Evolutionary conservation across 306 rosid genomes (phyloP), one percentile per base, ranked within the genome.

Genomic region (Malus domestica): DNA sequence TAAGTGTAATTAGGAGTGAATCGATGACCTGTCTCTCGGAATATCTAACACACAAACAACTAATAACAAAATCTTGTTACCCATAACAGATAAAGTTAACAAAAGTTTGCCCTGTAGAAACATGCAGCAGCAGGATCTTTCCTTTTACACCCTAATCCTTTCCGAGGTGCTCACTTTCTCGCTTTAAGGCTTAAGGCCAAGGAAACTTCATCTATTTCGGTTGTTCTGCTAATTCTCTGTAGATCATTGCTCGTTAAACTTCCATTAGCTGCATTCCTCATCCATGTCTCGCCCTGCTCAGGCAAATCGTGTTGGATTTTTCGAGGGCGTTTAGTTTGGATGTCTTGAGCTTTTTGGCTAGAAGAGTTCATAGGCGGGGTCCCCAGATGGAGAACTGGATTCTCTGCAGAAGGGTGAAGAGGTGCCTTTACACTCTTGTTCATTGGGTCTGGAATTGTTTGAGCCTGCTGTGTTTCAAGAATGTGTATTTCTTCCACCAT

Each of bases 401-500:
- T 71, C 25, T 70, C 64, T 32, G 30, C 9, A 15, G 32, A 23
- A 40, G 67, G 44, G 32, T 7, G 30, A 68, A 27, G 42, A 35
- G 74, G 40, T 27, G 64, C 3, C 54, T 49, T 49, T 49, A 49
- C 54, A 15, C 18, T 18, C 18, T 49, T 4, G 55, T 49, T 49
- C 11, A 9, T 9, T 42, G 45, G 45, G 8, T 60, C 62, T 20
- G 75, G 40, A 62, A 6, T 27, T 25, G 30, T 27, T 33, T 52
- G 70, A 35, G 76, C 12, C 55, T 69, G 79, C 58, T 76, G 80
- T 14, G 80, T 40, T 58, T 81, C 80, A 32, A 81, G 80, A 25
- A 12, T 13, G 77, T 81, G 80, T 30, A 81, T 81, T 45, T 81
- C 84, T 70, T 81, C 84, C 68, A 80, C 83, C 83, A 80, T 80